phyloP scores from a whole-genome alignment of 2,329 filamentous ascomycete species.

The Exophiala lecanii-corni region DNA sequence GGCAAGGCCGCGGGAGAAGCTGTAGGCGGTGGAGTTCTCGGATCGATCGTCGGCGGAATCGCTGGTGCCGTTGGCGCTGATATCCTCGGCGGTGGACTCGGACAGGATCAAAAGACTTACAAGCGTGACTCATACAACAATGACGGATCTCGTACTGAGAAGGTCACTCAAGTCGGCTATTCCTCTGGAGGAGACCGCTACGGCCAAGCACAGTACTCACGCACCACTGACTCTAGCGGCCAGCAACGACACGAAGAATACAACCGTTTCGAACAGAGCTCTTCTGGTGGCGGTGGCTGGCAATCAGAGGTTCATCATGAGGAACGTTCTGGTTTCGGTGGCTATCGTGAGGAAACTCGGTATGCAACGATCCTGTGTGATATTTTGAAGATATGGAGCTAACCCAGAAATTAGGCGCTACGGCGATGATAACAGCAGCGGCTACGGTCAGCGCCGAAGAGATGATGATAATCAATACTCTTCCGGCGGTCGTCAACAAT shows the following conservation, averaged over 20 bases:
- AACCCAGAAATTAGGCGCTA: constrained; percentile 10
- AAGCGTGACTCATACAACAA: constrained; percentile 52
- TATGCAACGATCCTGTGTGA: no score
- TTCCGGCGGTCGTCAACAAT: neutral
- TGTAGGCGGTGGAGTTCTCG: constrained; percentile 60
- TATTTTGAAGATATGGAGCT: constrained; percentile 1
- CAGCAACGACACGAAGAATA: constrained; percentile 19
- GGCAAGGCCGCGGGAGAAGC: constrained; percentile 55
- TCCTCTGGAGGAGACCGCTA: constrained; percentile 25
- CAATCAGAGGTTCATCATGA: constrained; percentile 18
- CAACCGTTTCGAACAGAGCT: constrained; percentile 23
- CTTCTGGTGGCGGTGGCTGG: constrained; percentile 11
- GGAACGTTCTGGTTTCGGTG: constrained; percentile 15
- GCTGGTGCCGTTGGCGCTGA: constrained; percentile 56
- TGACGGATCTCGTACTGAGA: constrained; percentile 59
- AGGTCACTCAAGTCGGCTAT: constrained; percentile 47
- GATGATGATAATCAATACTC: constrained; percentile 15
- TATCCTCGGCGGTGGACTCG: constrained; percentile 56
- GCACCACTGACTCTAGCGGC: constrained; percentile 17
- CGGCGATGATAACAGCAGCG: constrained; percentile 18
- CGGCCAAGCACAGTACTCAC: constrained; percentile 40
- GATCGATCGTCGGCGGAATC: constrained; percentile 61
- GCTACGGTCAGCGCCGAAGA: constrained; percentile 9
- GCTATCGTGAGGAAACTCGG: constrained; percentile 19
- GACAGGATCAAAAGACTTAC: constrained; percentile 50